phyloP scores from a whole-genome alignment of 805 yeast species.

The Metschnikowia proteae region DNA sequence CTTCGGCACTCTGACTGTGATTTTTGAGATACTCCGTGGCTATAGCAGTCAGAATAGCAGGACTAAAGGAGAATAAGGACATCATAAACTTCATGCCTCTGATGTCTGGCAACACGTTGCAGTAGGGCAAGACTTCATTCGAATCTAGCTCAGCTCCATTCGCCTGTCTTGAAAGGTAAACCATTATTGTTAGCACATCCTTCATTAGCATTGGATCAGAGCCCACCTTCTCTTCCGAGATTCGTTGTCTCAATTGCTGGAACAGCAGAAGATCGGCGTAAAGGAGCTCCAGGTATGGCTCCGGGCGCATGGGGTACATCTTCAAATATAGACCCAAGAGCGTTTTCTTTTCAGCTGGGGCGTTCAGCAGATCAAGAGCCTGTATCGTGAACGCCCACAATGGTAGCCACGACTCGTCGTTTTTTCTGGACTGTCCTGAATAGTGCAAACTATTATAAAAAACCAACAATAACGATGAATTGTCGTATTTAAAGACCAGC shows the following conservation, averaged over 20 bases:
- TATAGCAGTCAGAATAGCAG: neutral
- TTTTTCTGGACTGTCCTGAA: conserved; percentile 3
- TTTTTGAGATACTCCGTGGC: neutral
- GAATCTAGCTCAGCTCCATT: neutral
- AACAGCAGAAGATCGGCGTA: neutral
- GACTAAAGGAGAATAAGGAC: neutral
- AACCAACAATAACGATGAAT: neutral
- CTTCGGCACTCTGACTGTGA: neutral
- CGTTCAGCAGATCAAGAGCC: neutral
- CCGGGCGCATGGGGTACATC: neutral
- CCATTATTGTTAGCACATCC: neutral
- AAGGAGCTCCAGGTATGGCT: conserved; percentile 1
- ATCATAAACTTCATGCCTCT: neutral
- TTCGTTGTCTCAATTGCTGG: neutral
- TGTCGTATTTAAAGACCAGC: conserved; percentile 21
- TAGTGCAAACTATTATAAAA: conserved; percentile 26
- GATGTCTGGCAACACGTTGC: neutral
- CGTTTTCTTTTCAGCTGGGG: neutral
- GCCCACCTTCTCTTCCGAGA: neutral
- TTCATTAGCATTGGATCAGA: neutral
- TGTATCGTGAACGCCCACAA: conserved; percentile 6
- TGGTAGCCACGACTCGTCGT: conserved; percentile 8
- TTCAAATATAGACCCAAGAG: neutral
- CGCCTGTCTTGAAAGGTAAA: neutral
- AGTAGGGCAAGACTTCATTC: neutral